Evolutionary conservation across 2,329 filamentous ascomycete species (phyloP), one percentile per base, ranked within the genome.

Genomic region (Zymoseptoria crescenta): DNA sequence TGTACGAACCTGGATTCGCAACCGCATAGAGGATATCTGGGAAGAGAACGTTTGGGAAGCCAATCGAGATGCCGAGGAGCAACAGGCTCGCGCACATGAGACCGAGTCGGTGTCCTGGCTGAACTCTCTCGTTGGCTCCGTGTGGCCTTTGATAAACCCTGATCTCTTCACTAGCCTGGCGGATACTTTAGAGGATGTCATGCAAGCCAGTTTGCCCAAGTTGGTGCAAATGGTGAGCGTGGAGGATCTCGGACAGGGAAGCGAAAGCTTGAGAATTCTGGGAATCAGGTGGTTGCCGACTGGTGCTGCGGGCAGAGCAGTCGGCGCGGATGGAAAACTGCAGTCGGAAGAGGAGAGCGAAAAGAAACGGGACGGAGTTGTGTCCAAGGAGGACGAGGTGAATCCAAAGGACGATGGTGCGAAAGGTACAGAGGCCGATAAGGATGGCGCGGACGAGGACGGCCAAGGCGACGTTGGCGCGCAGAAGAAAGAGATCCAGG

Each of bases 71-170:
- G 75, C 80, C 56, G 81, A 83, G 55, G 74, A 81, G 61, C 74
- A 79, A 45, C 66, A 76, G 49, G 71, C 72, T 16, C 76, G 79
- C 54, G 70, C 69, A 28, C 66, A 77, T 62, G 77, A 83, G 1
- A 83, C 87, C 4, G 87, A 88, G 65, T 87, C 86, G 0, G 82
- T 84, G 0, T 79, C 84, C 56, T 91, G 87, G 88, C 78, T 91
- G 56, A 91, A 91, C 68, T 86, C 83, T 4, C 71, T 90, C 0
- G 69, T 91, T 7, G 77, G 81, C 3, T 82, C 86, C 1, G 80
- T 90, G 4, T 91, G 88, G 88, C 86, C 87, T 0, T 77, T 91
- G 29, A 80, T 91, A 67, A 91, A 91, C 67, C 88, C 87, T 0
- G 88, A 91, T 65, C 77, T 91, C 1, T 90, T 91, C 66, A 79